Evolutionary conservation across 2,329 filamentous ascomycete species (phyloP), one percentile per base, ranked within the genome.

Genomic region (Lachnellula suecica): DNA sequence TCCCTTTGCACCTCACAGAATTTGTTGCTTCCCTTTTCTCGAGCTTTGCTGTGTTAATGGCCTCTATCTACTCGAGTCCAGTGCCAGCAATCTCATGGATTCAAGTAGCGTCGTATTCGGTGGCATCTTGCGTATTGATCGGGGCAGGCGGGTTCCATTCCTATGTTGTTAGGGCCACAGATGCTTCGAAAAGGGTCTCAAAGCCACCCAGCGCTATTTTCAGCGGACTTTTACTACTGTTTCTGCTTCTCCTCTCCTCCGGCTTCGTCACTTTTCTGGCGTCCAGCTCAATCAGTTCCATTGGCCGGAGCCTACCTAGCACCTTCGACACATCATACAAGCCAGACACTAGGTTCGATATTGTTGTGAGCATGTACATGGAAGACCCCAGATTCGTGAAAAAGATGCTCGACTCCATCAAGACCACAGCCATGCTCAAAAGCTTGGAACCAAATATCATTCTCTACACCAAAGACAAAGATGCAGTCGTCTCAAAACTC

Each of bases 311-410:
- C 34, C 50, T 44, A 2, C 42, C 56, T 3, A 48, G 51, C 24
- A 44, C 43, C 4, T 44, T 62, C 9, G 62, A 65, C 41, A 27
- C 37, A 13, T 42, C 46, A 11, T 63, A 61, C 52, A 45, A 40
- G 2, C 44, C 59, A 1, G 15, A 46, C n/a, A 53, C 46, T 2
- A 48, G 54, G 4, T 65, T 66, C 47, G 64, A 66, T 6, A 65
- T 66, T 19, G 64, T 66, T 2, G 48, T 66, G 4, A 57, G 55
- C 24, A 59, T 62, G 45, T 66, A 65, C 24, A 41, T 59, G 9
- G 64, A 66, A 51, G 49, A 54, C 13, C 58, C 56, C 1, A 19
- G n/a, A 17, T 53, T 53, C 5, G 49, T 66, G 9, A 52, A 53
- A 41, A 13, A 40, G 2, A 63, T 60, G 43, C 46, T 65, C 2